These are phyloP conservation scores for Borovskyia barvae DNA, from an alignment of 208 protist species.

Conservation along the genomic window DNA sequence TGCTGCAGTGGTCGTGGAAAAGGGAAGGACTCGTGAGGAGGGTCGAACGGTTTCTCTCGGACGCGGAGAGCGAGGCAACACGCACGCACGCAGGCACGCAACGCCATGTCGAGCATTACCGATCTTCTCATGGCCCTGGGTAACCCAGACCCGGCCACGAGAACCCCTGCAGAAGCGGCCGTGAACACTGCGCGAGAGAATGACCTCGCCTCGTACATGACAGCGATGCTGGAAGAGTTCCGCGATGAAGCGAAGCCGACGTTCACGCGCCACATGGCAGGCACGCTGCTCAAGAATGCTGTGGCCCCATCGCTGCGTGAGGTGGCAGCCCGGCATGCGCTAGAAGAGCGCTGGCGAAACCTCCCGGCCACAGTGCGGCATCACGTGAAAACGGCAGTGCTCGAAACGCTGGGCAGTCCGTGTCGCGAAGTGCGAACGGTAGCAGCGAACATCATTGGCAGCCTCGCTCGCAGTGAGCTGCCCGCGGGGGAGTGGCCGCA, in stretches of 20 bases:
- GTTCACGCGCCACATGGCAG: slow-evolving; percentile 88
- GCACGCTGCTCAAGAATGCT: slow-evolving; percentile 94
- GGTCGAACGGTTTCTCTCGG: no score
- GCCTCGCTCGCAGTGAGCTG: slow-evolving; percentile 95
- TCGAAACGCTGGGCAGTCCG: slow-evolving; percentile 77
- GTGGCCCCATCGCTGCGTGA: slow-evolving; percentile 88
- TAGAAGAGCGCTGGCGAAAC: slow-evolving; percentile 73
- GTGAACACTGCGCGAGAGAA: slow-evolving; percentile 66
- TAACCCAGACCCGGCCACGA: slow-evolving; percentile 64
- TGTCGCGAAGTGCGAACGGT: slow-evolving; percentile 85
- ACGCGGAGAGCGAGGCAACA: no score
- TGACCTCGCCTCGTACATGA: slow-evolving; percentile 85
- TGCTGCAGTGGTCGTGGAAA: no score
- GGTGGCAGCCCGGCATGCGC: slow-evolving; percentile 46
- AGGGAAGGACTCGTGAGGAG: no score
- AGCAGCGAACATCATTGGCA: slow-evolving; percentile 93
- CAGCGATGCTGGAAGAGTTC: slow-evolving; percentile 86
- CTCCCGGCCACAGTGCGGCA: slow-evolving; percentile 49
- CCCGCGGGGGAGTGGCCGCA: slow-evolving; percentile 93
- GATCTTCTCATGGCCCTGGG: slow-evolving; percentile 67
- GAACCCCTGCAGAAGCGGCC: slow-evolving; percentile 70
- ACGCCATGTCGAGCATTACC: slow-evolving; percentile 58
- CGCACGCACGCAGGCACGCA: no score
- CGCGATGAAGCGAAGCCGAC: slow-evolving; percentile 86
- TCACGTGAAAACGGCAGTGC: slow-evolving; percentile 73